Percentiles rank a stretch among this genome's conserved stretches.
Evolutionary conservation across 345 rosid species (phyloP).

Genomic region (Camelina sativa): DNA sequence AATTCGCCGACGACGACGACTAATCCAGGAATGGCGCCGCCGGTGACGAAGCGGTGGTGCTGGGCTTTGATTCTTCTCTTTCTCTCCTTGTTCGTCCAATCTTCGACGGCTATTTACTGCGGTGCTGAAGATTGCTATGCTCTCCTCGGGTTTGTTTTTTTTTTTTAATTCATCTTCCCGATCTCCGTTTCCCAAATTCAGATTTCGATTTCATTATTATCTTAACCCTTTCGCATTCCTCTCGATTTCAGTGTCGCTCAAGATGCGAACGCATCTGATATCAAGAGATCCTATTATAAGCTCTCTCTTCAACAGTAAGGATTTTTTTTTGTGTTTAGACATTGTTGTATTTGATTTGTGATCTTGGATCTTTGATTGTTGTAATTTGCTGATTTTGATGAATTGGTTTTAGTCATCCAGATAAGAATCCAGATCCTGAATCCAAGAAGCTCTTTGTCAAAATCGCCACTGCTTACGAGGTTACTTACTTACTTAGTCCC

Average conservation of each 20-base stretch:
- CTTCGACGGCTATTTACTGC: slow-evolving; percentile 84
- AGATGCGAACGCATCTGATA: slow-evolving; percentile 85
- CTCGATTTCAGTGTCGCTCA: slow-evolving; percentile 71
- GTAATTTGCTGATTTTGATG: slow-evolving; percentile 6
- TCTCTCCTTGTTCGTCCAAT: slow-evolving; percentile 50
- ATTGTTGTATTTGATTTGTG: slow-evolving; percentile 12
- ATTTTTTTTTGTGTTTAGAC: neutral
- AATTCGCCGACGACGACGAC: slow-evolving; percentile 27
- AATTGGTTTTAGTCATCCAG: slow-evolving; percentile 70
- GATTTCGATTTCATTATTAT: neutral
- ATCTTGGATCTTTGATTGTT: slow-evolving; percentile 7
- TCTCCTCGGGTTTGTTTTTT: slow-evolving; percentile 79
- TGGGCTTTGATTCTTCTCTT: slow-evolving; percentile 44
- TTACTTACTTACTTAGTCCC: slow-evolving; percentile 20
- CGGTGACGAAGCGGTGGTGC: slow-evolving; percentile 60
- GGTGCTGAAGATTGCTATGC: slow-evolving; percentile 98
- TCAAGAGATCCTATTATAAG: slow-evolving; percentile 93
- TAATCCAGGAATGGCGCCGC: slow-evolving; percentile 62
- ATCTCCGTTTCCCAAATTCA: slow-evolving; percentile 3
- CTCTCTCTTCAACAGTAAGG: slow-evolving; percentile 86
- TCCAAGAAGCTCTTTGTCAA: slow-evolving; percentile 86
- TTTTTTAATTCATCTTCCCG: slow-evolving; percentile 41
- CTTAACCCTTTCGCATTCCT: slow-evolving; percentile 1
- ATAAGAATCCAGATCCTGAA: slow-evolving; percentile 97
- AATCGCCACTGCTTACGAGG: slow-evolving; percentile 98